phyloP scores from a whole-genome alignment of 2,329 filamentous ascomycete genomes.

The Scleromitrula shiraiana region DNA sequence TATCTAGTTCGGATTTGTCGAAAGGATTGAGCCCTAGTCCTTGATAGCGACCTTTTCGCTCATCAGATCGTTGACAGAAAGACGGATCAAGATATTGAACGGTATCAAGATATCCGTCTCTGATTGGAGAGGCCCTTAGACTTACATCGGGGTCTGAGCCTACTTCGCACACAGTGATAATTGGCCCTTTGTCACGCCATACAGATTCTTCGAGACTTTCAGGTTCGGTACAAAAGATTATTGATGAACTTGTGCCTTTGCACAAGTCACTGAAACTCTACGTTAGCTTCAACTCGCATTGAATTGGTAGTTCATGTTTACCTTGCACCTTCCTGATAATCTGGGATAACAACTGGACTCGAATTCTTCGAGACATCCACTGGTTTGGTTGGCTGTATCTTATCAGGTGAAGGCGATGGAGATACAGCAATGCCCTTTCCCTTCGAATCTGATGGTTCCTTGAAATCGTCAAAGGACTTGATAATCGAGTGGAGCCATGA shows the following conservation, averaged over 20 bases:
- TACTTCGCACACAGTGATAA: not conserved
- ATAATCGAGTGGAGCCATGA: slow-evolving; percentile 7
- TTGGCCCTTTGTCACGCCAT: not conserved
- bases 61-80: slow-evolving; percentile 7
- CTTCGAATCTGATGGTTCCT: not conserved
- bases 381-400: slow-evolving; percentile 6
- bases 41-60: slow-evolving; percentile 9
- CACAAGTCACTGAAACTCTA: not conserved
- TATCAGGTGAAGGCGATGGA: slow-evolving; percentile 10
- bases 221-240: not conserved
- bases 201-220: not conserved
- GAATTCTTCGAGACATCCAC: slow-evolving; percentile 13
- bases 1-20: not conserved
- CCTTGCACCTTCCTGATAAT: not conserved
- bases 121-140: too few relatives aligned
- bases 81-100: not conserved
- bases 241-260: not conserved
- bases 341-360: not conserved
- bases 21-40: not conserved
- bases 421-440: not conserved
- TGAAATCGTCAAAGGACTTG: slow-evolving; percentile 1
- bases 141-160: not conserved
- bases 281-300: not conserved
- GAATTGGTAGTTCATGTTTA: not conserved
- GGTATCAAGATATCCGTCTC: not conserved